A percentile compares a stretch with the other conserved stretches of the same genome.
These are phyloP conservation scores for Parsonsia alboflavescens DNA, from an alignment of 257 asterid species.

Conservation along the genomic window DNA sequence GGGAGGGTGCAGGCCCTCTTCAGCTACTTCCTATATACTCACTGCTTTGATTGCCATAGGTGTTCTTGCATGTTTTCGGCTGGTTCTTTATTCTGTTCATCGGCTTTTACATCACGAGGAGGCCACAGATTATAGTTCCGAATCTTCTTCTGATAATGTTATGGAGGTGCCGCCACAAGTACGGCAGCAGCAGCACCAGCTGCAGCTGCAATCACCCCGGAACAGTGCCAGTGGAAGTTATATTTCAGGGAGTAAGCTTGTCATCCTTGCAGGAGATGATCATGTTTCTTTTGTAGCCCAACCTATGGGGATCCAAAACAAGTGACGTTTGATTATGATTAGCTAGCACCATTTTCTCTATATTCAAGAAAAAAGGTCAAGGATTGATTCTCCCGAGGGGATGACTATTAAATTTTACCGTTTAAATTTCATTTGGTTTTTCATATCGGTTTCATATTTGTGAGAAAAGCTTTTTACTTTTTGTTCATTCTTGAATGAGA, in stretches of 20 bases:
- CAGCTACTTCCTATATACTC: slow-evolving; percentile 30
- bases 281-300: background rate
- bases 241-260: slow-evolving; percentile 5
- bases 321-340: background rate
- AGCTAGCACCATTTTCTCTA: background rate
- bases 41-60: slow-evolving; percentile 41
- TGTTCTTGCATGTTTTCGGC: slow-evolving; percentile 31
- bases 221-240: background rate
- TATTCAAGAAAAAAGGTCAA: background rate
- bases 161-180: slow-evolving; percentile 15
- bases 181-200: background rate
- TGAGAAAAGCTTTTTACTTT: background rate
- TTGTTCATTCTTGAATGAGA: background rate
- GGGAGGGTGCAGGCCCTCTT: slow-evolving; percentile 46
- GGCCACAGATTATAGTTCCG: slow-evolving; percentile 1
- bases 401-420: background rate
- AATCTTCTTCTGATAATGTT: slow-evolving; percentile 3
- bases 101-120: slow-evolving; percentile 14
- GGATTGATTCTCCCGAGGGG: background rate
- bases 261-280: slow-evolving; percentile 7
- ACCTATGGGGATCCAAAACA: background rate
- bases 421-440: too few species aligned
- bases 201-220: slow-evolving; percentile 6
- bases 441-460: background rate
- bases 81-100: slow-evolving; percentile 28